Evolutionary conservation across 108 stramenopile species (phyloP).

Genomic region (Chaetoceros tenuissimus): DNA sequence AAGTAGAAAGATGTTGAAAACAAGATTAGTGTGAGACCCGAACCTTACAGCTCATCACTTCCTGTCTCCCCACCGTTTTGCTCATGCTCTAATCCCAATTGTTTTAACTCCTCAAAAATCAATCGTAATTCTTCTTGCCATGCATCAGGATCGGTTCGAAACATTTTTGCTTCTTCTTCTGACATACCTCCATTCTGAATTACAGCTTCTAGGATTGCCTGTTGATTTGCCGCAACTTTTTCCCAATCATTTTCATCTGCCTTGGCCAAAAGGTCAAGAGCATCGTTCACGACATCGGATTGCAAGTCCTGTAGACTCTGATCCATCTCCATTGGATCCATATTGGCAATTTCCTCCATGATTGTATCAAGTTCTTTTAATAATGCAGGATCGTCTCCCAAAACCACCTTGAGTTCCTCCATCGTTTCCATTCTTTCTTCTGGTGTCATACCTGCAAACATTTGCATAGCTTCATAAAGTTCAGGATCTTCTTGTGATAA

Average conservation of each 20-base stretch:
- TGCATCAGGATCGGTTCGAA: constrained; percentile 7
- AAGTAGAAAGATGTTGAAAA: too few relatives aligned
- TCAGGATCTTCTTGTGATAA: constrained; percentile 23
- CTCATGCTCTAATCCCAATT: too few relatives aligned
- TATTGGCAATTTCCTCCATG: constrained; percentile 8
- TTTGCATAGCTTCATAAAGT: constrained; percentile 15
- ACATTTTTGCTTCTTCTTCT: constrained; percentile 9
- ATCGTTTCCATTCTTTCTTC: constrained; percentile 25
- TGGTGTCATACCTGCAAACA: constrained; percentile 23
- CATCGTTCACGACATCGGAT: constrained; percentile 8
- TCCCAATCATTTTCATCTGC: constrained; percentile 9
- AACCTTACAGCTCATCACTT: too few relatives aligned
- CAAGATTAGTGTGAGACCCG: too few relatives aligned
- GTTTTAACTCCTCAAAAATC: constrained; percentile 15
- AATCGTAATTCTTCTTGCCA: constrained; percentile 18
- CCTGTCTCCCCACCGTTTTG: too few relatives aligned
- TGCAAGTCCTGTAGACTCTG: constrained; percentile 1
- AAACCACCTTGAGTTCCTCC: constrained; percentile 8
- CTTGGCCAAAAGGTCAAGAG: constrained; percentile 3
- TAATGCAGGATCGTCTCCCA: constrained; percentile 18
- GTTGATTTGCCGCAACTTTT: constrained; percentile 9
- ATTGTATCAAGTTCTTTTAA: constrained; percentile 8
- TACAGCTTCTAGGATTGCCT: constrained; percentile 17
- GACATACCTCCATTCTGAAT: constrained; percentile 9
- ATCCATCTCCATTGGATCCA: not conserved